phyloP scores from a whole-genome alignment of 306 rosid genomes.

The Medicago arabica region DNA sequence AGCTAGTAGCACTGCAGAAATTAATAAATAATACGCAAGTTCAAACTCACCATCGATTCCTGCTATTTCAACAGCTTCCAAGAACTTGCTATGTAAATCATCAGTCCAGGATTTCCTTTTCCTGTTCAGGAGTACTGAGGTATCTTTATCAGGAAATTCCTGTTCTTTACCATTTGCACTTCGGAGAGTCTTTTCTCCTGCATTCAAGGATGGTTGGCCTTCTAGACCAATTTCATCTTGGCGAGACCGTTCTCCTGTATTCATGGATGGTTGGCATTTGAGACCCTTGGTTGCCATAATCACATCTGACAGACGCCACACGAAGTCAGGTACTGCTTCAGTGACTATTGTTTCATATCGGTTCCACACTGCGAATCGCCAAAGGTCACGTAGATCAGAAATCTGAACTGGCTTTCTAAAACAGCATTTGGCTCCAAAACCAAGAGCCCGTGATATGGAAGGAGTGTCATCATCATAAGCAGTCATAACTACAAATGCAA shows the following conservation, averaged over 20 bases:
- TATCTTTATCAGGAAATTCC: not conserved
- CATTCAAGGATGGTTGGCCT: not conserved
- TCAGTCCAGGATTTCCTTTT: slow-evolving; percentile 47
- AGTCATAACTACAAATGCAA: slow-evolving; percentile 48
- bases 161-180: slow-evolving; percentile 24
- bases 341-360: not conserved
- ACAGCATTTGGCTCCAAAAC: slow-evolving; percentile 47
- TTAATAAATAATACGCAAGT: slow-evolving; percentile 10
- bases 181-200: not conserved
- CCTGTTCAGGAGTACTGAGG: slow-evolving; percentile 19
- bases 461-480: slow-evolving; percentile 36
- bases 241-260: not conserved
- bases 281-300: not conserved
- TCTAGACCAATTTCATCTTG: slow-evolving; percentile 6
- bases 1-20: not conserved
- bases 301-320: not conserved
- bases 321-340: not conserved
- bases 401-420: slow-evolving; percentile 39
- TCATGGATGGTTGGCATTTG: slow-evolving; percentile 2
- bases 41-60: slow-evolving; percentile 51
- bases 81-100: slow-evolving; percentile 45
- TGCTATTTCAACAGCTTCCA: slow-evolving; percentile 38
- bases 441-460: slow-evolving; percentile 26
- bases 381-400: slow-evolving; percentile 38
- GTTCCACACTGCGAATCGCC: slow-evolving; percentile 45